Evolutionary conservation across 1,284 basidiomycete genomes (phyloP).

Genomic region (Peniophora sp.): DNA sequence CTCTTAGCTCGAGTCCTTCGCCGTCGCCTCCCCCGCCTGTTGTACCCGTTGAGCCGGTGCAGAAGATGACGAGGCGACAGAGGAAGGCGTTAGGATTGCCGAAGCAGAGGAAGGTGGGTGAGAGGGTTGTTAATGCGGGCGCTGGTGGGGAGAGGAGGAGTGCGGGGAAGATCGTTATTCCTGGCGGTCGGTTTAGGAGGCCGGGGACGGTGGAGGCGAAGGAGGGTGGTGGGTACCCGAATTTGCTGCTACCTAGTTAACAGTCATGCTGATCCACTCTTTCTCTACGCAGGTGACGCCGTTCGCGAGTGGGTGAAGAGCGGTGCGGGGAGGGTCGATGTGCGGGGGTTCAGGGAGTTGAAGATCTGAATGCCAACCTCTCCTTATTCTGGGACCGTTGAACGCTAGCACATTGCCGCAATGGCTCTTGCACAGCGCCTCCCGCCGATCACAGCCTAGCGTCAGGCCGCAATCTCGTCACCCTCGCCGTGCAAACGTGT

Average conservation of each 20-base stretch:
- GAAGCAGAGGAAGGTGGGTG: slow-evolving; percentile 26
- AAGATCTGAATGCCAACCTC: slow-evolving; percentile 38
- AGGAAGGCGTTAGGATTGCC: slow-evolving; percentile 61
- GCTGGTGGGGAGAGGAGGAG: slow-evolving; percentile 22
- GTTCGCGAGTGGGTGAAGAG: slow-evolving; percentile 58
- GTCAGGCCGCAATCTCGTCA: too few relatives aligned
- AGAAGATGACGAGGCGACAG: slow-evolving; percentile 52
- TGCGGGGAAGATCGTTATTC: slow-evolving; percentile 49
- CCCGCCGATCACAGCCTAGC: too few relatives aligned
- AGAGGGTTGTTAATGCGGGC: slow-evolving; percentile 11
- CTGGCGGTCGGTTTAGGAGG: slow-evolving; percentile 41
- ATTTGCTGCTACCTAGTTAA: neutral
- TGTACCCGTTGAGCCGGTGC: slow-evolving; percentile 14
- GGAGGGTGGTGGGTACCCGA: slow-evolving; percentile 25
- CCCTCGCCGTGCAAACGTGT: too few relatives aligned
- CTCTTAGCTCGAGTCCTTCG: slow-evolving; percentile 32
- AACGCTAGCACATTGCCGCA: too few relatives aligned
- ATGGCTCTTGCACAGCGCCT: too few relatives aligned
- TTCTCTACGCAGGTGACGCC: too few relatives aligned
- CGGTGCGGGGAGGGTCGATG: slow-evolving; percentile 68
- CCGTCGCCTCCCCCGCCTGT: slow-evolving; percentile 25
- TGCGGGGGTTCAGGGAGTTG: slow-evolving; percentile 73
- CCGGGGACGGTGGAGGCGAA: slow-evolving; percentile 15
- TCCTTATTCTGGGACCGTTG: too few relatives aligned
- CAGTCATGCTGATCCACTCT: too few relatives aligned